phyloP scores from a whole-genome alignment of 2,329 filamentous ascomycete species.

The Akanthomyces muscarius region DNA sequence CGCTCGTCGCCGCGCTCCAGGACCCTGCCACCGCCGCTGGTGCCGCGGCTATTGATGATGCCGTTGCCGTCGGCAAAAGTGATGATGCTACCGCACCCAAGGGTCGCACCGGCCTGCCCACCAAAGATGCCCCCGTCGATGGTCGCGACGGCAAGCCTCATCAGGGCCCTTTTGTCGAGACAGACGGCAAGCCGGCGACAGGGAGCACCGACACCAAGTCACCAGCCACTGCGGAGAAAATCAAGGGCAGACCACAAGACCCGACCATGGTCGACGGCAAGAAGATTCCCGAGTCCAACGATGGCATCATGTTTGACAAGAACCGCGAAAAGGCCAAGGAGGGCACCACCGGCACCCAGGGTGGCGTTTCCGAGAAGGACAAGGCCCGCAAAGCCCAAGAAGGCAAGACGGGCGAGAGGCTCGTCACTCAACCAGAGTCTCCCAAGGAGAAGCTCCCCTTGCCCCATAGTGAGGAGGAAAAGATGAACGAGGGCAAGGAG shows the following conservation, averaged over 20 bases:
- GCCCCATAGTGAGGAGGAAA: slow-evolving; percentile 75
- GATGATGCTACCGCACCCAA: slow-evolving; percentile 29
- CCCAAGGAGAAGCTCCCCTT: slow-evolving; percentile 83
- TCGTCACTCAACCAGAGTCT: slow-evolving; percentile 71
- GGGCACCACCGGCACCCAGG: slow-evolving; percentile 83
- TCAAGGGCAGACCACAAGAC: slow-evolving; percentile 50
- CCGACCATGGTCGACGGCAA: slow-evolving; percentile 54
- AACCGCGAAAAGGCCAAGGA: slow-evolving; percentile 70
- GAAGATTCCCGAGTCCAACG: slow-evolving; percentile 59
- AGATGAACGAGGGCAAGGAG: slow-evolving; percentile 45
- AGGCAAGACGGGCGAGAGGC: slow-evolving; percentile 59
- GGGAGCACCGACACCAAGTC: slow-evolving; percentile 27
- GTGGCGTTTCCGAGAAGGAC: slow-evolving; percentile 82
- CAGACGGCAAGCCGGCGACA: slow-evolving; percentile 33
- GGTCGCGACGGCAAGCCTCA: slow-evolving; percentile 93
- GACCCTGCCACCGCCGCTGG: slow-evolving; percentile 17
- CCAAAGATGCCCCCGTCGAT: slow-evolving; percentile 83
- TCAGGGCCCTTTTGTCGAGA: slow-evolving; percentile 73
- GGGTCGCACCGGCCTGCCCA: slow-evolving; percentile 37
- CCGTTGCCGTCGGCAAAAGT: not conserved
- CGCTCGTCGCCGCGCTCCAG: slow-evolving; percentile 41
- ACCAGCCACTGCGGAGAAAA: slow-evolving; percentile 29
- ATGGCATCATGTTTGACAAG: slow-evolving; percentile 93
- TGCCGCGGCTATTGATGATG: slow-evolving; percentile 20
- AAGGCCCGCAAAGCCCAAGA: slow-evolving; percentile 70